phyloP scores from a whole-genome alignment of 1,284 basidiomycete genomes.

The Ceratobasidium papillatum region DNA sequence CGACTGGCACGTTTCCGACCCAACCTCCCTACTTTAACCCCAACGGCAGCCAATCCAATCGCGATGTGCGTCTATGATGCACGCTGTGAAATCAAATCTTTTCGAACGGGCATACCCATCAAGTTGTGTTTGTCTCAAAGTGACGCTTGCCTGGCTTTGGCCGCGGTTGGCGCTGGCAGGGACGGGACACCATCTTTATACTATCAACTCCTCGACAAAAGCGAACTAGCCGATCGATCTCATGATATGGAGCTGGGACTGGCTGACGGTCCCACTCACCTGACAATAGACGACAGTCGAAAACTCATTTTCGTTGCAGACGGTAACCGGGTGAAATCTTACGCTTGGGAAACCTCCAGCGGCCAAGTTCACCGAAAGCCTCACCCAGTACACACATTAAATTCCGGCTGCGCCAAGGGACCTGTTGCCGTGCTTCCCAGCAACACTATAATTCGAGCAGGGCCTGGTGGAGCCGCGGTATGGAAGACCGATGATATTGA shows the following conservation, averaged over 20 bases:
- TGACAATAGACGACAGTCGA: not conserved
- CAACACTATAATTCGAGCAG: conserved; percentile 17
- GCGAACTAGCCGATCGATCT: not conserved
- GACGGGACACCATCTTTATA: not conserved
- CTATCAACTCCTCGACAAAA: conserved; percentile 4
- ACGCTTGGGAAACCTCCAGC: not conserved
- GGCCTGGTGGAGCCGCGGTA: conserved; percentile 1
- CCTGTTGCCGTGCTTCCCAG: conserved; percentile 4
- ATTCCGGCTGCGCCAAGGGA: not conserved
- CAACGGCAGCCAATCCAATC: not conserved
- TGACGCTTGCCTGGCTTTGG: not conserved
- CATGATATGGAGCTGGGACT: not conserved
- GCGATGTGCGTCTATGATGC: conserved; percentile 14
- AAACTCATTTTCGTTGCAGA: not conserved
- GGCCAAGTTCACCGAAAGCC: no score
- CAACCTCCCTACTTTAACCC: not conserved
- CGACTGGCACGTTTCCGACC: conserved; percentile 12
- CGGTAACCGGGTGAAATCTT: not conserved
- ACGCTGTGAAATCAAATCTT: conserved; percentile 12
- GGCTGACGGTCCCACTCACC: not conserved
- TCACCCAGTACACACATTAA: conserved; percentile 18
- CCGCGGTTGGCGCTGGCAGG: not conserved
- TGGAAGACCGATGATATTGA: not conserved
- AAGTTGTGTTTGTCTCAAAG: not conserved
- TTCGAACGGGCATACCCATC: not conserved